Percentiles rank a stretch among this genome's conserved stretches.
Conservation (phyloP, 2,329 filamentous ascomycete genomes). For the Thielaviopsis euricoi region DNA sequence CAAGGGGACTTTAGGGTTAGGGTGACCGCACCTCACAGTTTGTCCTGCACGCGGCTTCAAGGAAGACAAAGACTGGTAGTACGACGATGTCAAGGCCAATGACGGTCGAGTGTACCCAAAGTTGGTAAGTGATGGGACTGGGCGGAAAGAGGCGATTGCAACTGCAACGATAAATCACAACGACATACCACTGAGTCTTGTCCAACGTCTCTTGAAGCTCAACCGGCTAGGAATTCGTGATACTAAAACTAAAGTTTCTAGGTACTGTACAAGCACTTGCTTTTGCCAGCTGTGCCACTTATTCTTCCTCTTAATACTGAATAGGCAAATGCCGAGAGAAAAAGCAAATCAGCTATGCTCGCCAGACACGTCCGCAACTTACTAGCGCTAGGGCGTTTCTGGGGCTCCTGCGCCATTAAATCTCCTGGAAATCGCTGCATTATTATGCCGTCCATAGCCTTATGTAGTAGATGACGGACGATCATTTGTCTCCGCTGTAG, state of each 20-base stretch:
- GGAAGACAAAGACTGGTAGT: not conserved
- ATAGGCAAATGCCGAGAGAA: no score
- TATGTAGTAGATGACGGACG: not conserved
- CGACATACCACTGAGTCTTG: not conserved
- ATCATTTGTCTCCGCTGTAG: not conserved
- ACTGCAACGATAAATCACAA: not conserved
- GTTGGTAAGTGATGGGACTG: not conserved
- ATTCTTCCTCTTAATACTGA: no score
- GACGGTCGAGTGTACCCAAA: not conserved
- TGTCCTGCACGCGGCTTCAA: not conserved
- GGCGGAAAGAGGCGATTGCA: not conserved
- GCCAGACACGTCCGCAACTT: no score
- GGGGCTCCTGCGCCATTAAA: not conserved
- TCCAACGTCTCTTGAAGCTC: not conserved
- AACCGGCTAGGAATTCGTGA: no score
- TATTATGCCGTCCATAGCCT: not conserved
- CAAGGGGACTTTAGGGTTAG: no score
- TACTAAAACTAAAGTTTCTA: no score
- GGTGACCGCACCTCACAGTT: not conserved
- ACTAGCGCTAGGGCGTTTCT: no score
- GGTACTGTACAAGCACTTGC: no score
- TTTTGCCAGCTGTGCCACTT: no score
- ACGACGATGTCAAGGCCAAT: not conserved
- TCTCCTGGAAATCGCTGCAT: not conserved
- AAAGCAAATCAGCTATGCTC: no score